A percentile compares a stretch with the other conserved stretches of the same genome.
Evolutionary conservation across 2,329 filamentous ascomycete genomes (phyloP).

Genomic region (Ophiocordyceps unilateralis): DNA sequence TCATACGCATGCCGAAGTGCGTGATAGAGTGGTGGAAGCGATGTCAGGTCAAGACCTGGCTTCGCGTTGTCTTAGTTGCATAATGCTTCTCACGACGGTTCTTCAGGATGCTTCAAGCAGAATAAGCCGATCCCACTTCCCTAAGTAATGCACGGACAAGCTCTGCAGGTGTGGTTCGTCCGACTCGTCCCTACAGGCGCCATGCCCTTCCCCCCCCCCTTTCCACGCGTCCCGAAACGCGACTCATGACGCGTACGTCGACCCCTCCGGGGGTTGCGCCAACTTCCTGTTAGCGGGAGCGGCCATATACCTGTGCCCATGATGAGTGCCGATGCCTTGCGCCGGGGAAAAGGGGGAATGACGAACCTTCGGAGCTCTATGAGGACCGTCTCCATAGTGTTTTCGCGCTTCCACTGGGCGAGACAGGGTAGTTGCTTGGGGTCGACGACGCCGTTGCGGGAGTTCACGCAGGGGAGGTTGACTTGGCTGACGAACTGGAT

Average conservation of each 20-base stretch:
- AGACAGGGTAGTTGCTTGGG: slow-evolving; percentile 70
- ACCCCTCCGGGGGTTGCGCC: slow-evolving; percentile 79
- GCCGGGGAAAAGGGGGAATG: background rate
- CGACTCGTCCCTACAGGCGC: background rate
- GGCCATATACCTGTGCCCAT: slow-evolving; percentile 64
- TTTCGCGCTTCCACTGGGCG: slow-evolving; percentile 77
- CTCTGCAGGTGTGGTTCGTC: too few relatives aligned
- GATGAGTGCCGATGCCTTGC: background rate
- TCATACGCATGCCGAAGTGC: too few relatives aligned
- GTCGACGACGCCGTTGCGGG: slow-evolving; percentile 67
- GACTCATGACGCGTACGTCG: slow-evolving; percentile 24
- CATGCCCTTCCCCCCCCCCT: background rate
- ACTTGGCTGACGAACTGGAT: slow-evolving; percentile 89
- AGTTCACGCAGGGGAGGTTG: slow-evolving; percentile 89
- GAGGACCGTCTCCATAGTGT: slow-evolving; percentile 87
- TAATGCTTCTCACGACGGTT: background rate
- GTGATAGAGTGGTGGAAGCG: too few relatives aligned
- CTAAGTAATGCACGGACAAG: background rate
- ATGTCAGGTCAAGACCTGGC: too few relatives aligned
- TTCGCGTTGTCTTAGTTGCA: background rate
- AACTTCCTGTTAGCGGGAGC: slow-evolving; percentile 85
- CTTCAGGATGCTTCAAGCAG: background rate
- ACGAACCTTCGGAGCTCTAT: slow-evolving; percentile 66
- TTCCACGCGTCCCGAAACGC: background rate
- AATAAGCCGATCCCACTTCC: background rate